Percentiles rank a stretch among this genome's conserved stretches.
Conservation (phyloP, 2,329 filamentous ascomycete species). For the Pseudocercospora fuligena region DNA sequence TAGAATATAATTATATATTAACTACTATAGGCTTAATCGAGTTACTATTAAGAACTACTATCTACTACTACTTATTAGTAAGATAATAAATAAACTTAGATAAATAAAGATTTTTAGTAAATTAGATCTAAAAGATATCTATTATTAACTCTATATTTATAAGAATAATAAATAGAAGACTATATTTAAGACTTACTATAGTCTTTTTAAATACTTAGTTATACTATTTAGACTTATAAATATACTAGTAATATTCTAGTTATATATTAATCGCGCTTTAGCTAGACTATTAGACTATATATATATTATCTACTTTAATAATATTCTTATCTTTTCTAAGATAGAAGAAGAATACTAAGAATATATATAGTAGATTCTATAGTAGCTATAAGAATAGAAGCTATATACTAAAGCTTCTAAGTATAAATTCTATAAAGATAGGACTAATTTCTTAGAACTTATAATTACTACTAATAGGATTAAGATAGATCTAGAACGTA, state of each 20-base stretch:
- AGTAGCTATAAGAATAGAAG: slow-evolving; percentile 4
- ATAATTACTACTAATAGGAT: slow-evolving; percentile 14
- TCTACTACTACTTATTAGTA: neutral
- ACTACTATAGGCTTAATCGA: too few species aligned
- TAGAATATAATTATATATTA: too few species aligned
- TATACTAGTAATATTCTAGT: neutral
- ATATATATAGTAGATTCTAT: slow-evolving; percentile 14
- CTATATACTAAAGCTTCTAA: slow-evolving; percentile 27
- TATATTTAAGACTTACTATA: neutral
- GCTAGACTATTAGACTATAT: neutral
- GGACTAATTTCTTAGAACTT: slow-evolving; percentile 28
- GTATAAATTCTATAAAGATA: slow-evolving; percentile 26
- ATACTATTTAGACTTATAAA: neutral
- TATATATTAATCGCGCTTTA: neutral
- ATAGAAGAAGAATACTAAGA: too few species aligned
- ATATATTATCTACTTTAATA: neutral
- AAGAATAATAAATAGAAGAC: neutral
- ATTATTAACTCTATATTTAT: neutral
- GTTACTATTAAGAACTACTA: neutral
- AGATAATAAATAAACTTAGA: too few species aligned
- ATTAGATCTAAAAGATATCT: neutral
- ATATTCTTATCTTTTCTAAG: too few species aligned
- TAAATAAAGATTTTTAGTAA: too few species aligned
- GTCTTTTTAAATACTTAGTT: neutral
- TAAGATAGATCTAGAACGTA: neutral